A percentile compares a stretch with the other conserved stretches of the same genome.
These are phyloP conservation scores for Helianthus tuberosus DNA, from an alignment of 129 eudicot species.

Conservation along the genomic window DNA sequence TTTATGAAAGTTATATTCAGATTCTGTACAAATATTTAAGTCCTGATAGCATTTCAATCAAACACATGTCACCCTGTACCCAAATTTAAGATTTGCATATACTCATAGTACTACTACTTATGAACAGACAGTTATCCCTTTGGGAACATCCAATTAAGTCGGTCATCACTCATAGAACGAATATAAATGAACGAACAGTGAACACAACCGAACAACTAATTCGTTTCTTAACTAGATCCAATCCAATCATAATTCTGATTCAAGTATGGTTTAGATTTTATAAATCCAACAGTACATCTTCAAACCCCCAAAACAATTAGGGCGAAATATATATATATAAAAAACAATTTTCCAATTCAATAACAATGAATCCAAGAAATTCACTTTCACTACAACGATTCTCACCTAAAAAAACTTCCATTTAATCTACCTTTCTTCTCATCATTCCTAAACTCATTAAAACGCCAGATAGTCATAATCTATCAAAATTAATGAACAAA, in stretches of 20 bases:
- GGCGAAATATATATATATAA: background rate
- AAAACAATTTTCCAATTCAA: background rate
- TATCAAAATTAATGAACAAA: background rate
- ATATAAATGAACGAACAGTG: background rate
- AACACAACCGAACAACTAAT: slow-evolving; percentile 10
- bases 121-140: slow-evolving; percentile 5
- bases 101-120: background rate
- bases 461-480: slow-evolving; percentile 15
- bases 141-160: background rate
- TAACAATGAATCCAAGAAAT: slow-evolving; percentile 10
- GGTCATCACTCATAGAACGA: background rate
- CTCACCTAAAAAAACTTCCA: slow-evolving; percentile 16
- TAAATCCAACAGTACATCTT: background rate
- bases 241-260: background rate
- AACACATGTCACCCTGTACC: slow-evolving; percentile 27
- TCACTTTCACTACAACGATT: slow-evolving; percentile 24
- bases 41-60: slow-evolving; percentile 20
- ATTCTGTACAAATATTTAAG: slow-evolving; percentile 16
- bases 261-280: background rate
- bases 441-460: slow-evolving; percentile 8
- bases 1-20: slow-evolving; percentile 11
- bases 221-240: background rate
- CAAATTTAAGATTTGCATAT: slow-evolving; percentile 11
- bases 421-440: background rate
- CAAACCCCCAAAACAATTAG: background rate